These are phyloP conservation scores for Botryotinia globosa DNA, from an alignment of 2,329 filamentous ascomycete species.

Conservation along the genomic window DNA sequence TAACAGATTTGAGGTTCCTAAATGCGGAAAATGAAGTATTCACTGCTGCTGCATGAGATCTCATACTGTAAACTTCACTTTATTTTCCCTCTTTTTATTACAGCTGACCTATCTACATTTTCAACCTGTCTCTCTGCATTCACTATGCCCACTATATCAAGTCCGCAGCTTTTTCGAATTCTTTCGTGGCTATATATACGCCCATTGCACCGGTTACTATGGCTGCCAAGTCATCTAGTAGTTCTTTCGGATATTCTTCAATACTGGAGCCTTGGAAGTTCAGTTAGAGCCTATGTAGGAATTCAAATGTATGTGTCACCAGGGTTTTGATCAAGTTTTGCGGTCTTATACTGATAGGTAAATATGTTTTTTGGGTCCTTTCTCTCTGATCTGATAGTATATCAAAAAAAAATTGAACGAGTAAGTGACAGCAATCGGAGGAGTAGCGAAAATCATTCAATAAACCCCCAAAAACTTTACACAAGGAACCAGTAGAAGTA, in stretches of 20 bases:
- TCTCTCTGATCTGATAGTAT: background rate
- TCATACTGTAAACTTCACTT: background rate
- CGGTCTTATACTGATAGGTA: background rate
- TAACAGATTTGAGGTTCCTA: background rate
- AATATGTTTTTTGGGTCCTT: background rate
- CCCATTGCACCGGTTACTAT: background rate
- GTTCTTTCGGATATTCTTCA: rapidly evolving
- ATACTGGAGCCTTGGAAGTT: background rate
- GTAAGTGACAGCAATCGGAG: background rate
- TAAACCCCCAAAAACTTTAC: rapidly evolving
- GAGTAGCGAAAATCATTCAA: too few relatives aligned
- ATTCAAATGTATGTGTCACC: background rate
- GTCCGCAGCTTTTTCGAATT: background rate
- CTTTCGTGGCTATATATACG: background rate
- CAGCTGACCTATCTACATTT: background rate
- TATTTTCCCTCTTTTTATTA: background rate
- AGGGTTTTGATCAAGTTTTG: background rate
- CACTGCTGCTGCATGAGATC: too few relatives aligned
- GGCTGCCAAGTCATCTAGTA: too few relatives aligned
- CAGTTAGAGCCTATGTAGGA: rapidly evolving
- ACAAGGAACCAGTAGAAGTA: background rate
- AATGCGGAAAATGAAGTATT: background rate
- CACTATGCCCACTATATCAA: background rate
- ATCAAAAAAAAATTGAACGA: background rate
- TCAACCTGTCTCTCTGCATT: background rate